Percentiles rank a stretch among this genome's conserved stretches.
phyloP scores from a whole-genome alignment of 2,329 filamentous ascomycete species.

The Penicillium verrucosum region DNA sequence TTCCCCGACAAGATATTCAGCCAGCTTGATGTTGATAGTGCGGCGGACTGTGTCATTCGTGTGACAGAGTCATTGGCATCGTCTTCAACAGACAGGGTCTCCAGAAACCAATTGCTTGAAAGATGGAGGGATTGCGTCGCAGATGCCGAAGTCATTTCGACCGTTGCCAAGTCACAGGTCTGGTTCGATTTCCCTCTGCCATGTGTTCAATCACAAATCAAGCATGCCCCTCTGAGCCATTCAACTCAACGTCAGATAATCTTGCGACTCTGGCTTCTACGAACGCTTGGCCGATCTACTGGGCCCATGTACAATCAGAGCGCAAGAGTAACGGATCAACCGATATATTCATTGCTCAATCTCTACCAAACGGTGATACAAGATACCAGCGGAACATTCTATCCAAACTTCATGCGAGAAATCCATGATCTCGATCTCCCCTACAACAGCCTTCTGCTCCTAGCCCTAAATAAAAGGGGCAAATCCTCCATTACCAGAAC shows the following conservation, averaged over 20 bases:
- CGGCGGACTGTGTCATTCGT: slow-evolving; percentile 28
- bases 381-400: slow-evolving; percentile 19
- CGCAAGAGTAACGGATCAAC: slow-evolving; percentile 19
- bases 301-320: slow-evolving; percentile 20
- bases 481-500: slow-evolving; percentile 23
- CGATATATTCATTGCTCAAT: slow-evolving; percentile 25
- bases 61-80: slow-evolving; percentile 33
- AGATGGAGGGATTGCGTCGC: slow-evolving; percentile 32
- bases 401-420: slow-evolving; percentile 27
- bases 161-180: slow-evolving; percentile 22
- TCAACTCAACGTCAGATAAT: slow-evolving; percentile 29
- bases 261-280: slow-evolving; percentile 34
- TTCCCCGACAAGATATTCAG: slow-evolving; percentile 22
- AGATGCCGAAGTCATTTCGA: slow-evolving; percentile 17
- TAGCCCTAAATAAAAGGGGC: slow-evolving; percentile 28
- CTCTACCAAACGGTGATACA: slow-evolving; percentile 26
- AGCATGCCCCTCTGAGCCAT: background rate
- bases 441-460: slow-evolving; percentile 28
- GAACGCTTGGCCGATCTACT: slow-evolving; percentile 24
- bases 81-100: slow-evolving; percentile 16
- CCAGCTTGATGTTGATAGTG: slow-evolving; percentile 23
- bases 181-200: slow-evolving; percentile 27
- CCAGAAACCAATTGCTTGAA: slow-evolving; percentile 23
- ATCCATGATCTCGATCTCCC: slow-evolving; percentile 33
- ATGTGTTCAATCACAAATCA: slow-evolving; percentile 1